Evolutionary conservation across 768 basidiomycete species (phyloP), one percentile per base, ranked within the genome.

Genomic region (Mycena galericulata): DNA sequence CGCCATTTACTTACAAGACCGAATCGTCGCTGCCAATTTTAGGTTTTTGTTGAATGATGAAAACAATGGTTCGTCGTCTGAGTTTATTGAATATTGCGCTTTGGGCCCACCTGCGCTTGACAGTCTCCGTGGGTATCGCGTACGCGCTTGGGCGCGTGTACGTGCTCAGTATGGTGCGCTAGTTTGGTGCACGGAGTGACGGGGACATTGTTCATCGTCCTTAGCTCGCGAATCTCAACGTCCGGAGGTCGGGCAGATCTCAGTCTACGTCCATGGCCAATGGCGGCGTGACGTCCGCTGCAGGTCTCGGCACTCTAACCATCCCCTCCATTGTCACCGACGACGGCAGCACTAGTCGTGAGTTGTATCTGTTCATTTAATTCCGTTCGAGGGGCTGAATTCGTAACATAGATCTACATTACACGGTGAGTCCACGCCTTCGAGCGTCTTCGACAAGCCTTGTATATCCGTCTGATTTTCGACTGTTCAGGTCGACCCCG

Each of bases 201-300:
- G 30, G n/a, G 51, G 18, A 53, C 51, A 30, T 22, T 12, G 41
- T 54, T 63, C 29, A 63, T 29, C 40, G 27, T 45, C 53, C 22
- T 43, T 54, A 65, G 63, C 63, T 65, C 63, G 63, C 45, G 2
- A 65, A 65, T 49, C 63, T 65, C 63, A 65, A 65, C 46, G 54
- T 65, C 55, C 54, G 63, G 63, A 56, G 54, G 55, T 56, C 63
- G 26, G 45, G 54, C 51, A 54, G 41, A n/a, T 62, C 61, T 36
- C 32, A 22, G 24, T 61, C 59, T 46, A n/a, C 40, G 41, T 54
- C 62, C 29, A 17, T 43, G 30, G 14, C 20, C 41, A 54, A 30
- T n/a, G 30, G 51, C 62, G 50, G 14, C 29, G n/a, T 38, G 29
- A 10, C 30, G 36, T 62, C 60, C 49, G 38, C 60, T 41, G 60